Evolutionary conservation across 805 yeast genomes (phyloP).

Genomic region (Blastobotrys terrestris): DNA sequence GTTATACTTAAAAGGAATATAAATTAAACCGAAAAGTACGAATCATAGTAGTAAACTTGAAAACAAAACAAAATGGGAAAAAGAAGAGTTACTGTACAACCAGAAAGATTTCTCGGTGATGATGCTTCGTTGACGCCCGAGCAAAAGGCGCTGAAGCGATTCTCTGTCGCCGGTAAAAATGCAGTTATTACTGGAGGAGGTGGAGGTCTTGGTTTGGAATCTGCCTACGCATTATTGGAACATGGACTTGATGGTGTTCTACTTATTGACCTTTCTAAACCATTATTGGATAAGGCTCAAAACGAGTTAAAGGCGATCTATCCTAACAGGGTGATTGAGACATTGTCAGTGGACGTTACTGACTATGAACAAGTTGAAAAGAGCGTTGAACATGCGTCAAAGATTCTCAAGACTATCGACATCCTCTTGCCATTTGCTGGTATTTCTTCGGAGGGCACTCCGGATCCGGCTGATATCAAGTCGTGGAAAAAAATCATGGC

Average conservation of each 20-base stretch:
- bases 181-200: slow-evolving; percentile 12
- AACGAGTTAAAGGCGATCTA: background rate
- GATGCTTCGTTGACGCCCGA: background rate
- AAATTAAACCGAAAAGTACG: background rate
- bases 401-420: slow-evolving; percentile 33
- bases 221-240: slow-evolving; percentile 9
- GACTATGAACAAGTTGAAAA: slow-evolving; percentile 3
- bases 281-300: slow-evolving; percentile 3
- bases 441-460: slow-evolving; percentile 38
- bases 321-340: slow-evolving; percentile 2
- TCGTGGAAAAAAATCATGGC: slow-evolving; percentile 3
- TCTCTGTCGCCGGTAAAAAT: slow-evolving; percentile 6
- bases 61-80: background rate
- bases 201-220: slow-evolving; percentile 10
- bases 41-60: no score
- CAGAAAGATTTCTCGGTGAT: background rate
- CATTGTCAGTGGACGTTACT: slow-evolving; percentile 4
- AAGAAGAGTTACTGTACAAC: background rate
- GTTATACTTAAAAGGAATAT: background rate
- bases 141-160: slow-evolving; percentile 7
- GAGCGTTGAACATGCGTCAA: slow-evolving; percentile 16
- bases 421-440: slow-evolving; percentile 35
- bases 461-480: background rate
- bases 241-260: slow-evolving; percentile 7
- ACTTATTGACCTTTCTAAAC: slow-evolving; percentile 3